These are phyloP conservation scores for Plasmodium berghei DNA, from an alignment of 169 alveolate species.

Conservation along the genomic window DNA sequence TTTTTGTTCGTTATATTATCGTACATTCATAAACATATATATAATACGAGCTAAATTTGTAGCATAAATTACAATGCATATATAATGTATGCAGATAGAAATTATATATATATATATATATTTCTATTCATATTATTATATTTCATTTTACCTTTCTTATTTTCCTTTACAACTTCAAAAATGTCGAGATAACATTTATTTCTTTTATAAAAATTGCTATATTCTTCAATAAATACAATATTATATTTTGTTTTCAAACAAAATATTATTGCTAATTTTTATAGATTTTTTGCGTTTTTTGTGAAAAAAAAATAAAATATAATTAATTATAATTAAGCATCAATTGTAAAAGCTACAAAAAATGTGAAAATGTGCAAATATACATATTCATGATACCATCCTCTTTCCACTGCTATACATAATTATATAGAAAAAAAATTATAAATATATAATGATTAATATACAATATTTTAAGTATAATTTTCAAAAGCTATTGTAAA, in stretches of 20 bases:
- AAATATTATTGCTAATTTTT: conserved; percentile 21
- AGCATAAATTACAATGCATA: too few relatives aligned
- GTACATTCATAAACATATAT: too few relatives aligned
- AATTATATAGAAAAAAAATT: too few relatives aligned
- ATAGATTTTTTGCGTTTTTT: neutral
- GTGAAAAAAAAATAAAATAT: conserved; percentile 2
- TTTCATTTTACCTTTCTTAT: conserved; percentile 46
- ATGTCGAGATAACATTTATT: conserved; percentile 27
- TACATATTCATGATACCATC: neutral
- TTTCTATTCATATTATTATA: neutral
- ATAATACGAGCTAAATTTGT: too few relatives aligned
- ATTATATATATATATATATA: conserved; percentile 5
- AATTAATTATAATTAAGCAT: conserved; percentile 9
- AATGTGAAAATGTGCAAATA: neutral
- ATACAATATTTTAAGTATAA: neutral
- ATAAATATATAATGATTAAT: neutral
- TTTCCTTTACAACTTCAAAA: conserved; percentile 35
- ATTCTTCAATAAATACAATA: conserved; percentile 17
- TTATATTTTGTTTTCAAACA: conserved; percentile 8
- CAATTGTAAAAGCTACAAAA: conserved; percentile 6
- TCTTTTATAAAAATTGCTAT: conserved; percentile 2
- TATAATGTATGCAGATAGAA: neutral
- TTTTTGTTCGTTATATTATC: too few relatives aligned
- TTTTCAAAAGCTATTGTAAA: neutral
- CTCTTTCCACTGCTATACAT: too few relatives aligned